Evolutionary conservation across 352 stramenopile genomes (phyloP).

Genomic region (Globisporangium lucens): DNA sequence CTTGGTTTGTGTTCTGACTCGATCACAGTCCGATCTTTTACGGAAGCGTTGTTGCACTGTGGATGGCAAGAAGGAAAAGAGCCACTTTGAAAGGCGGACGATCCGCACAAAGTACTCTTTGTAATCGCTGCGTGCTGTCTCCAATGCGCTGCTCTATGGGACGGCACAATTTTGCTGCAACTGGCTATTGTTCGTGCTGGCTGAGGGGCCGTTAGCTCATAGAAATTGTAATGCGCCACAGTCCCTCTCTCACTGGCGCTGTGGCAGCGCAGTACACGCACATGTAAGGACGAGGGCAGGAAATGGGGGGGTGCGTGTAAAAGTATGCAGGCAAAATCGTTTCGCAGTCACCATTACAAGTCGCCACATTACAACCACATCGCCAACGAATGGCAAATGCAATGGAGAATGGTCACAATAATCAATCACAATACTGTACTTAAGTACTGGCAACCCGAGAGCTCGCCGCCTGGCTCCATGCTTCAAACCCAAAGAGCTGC

Average conservation of each 20-base stretch:
- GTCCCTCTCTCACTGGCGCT: neutral
- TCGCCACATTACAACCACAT: neutral
- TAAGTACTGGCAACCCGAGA: neutral
- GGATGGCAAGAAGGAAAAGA: neutral
- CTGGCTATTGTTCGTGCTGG: neutral
- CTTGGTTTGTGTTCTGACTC: neutral
- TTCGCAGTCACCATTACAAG: neutral
- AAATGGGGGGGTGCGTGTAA: neutral
- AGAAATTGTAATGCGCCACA: neutral
- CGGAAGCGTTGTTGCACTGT: neutral
- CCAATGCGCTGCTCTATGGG: neutral
- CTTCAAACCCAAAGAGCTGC: neutral
- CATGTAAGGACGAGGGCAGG: neutral
- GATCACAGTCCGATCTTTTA: neutral
- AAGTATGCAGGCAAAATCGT: neutral
- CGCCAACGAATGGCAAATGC: neutral
- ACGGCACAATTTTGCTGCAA: neutral
- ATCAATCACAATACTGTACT: too few species aligned
- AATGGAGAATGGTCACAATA: neutral
- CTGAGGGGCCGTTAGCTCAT: neutral
- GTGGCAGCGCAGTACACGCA: neutral
- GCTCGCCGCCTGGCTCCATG: neutral
- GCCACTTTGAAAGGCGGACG: neutral
- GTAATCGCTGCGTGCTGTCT: neutral
- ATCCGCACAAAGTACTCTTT: neutral